Evolutionary conservation across 805 yeast species (phyloP).

Genomic region (Candida railenensis): DNA sequence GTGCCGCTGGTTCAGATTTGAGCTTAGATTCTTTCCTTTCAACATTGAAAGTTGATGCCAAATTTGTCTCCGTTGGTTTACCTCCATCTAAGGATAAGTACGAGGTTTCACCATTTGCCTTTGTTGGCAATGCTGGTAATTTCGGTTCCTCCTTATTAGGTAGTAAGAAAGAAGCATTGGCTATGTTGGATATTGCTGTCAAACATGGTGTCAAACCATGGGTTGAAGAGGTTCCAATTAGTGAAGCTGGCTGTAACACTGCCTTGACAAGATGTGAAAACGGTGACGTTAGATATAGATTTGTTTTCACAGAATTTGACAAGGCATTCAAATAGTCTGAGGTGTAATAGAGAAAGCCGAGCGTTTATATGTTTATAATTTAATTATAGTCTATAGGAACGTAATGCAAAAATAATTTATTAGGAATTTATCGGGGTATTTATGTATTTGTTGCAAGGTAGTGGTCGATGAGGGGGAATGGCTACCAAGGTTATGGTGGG

Average conservation of each 20-base stretch:
- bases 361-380: no score
- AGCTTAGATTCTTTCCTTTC: conserved; percentile 28
- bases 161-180: conserved; percentile 61
- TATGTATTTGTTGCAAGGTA: not conserved
- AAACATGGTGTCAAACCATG: conserved; percentile 59
- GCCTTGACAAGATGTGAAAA: conserved; percentile 54
- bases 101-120: conserved; percentile 49
- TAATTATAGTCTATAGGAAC: no score
- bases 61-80: conserved; percentile 64
- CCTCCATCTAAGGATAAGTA: conserved; percentile 48
- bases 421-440: no score
- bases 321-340: conserved; percentile 34
- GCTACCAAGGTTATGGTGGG: not conserved
- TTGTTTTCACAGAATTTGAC: conserved; percentile 57
- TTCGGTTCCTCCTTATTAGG: conserved; percentile 63
- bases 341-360: no score
- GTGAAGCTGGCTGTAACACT: conserved; percentile 50
- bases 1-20: conserved; percentile 43
- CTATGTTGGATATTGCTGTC: conserved; percentile 65
- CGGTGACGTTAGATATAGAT: conserved; percentile 64
- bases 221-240: conserved; percentile 59
- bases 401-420: no score
- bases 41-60: conserved; percentile 56
- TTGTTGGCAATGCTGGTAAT: conserved; percentile 48
- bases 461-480: not conserved